Evolutionary conservation across 768 basidiomycete genomes (phyloP), one percentile per base, ranked within the genome.

Genomic region (Lentinus brumalis): DNA sequence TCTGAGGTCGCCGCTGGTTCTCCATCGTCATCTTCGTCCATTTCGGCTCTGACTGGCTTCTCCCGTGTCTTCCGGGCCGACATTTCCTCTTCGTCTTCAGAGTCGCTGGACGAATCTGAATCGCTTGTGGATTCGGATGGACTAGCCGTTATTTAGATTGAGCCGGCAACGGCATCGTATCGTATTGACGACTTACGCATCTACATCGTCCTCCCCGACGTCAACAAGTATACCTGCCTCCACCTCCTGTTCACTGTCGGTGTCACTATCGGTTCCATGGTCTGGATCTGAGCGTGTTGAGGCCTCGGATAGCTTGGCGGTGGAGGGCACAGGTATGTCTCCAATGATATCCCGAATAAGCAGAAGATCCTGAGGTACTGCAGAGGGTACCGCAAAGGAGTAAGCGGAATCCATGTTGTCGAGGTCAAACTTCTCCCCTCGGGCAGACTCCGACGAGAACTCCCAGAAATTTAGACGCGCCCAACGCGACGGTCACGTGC

Each of bases 161-260:
- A 47, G 7, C 50, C 10, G 39, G 45, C 39, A 39, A 12, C 40
- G 49, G 6, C 1, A 31, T n/a, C 0, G 31, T 44, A 8, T 21
- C 9, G 30, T 15, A n/a, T 14, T 30, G 1, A 21, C 6, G n/a
- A 26, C 46, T 50, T 39, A 38, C 9, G n/a, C 10, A 51, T 47
- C 30, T 29, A 62, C 44, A 16, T 79, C 80, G 18, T 79, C 78
- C 18, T 81, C 82, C 26, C 76, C 74, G 6, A 74, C 65, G 16
- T 69, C 62, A 26, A 69, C 70, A 18, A 81, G 77, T 31, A 88
- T 79, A 60, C 81, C 81, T n/a, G 83, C 87, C 62, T 87, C 88
- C 47, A 91, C 85, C 70, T 91, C 91, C 41, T 85, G 84, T 68
- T 89, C 89, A 61, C 89, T 91, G 57, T 80, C 84, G 41, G 73